Evolutionary conservation across 208 protist species (phyloP).

Genomic region (Naegleria gruberi): DNA sequence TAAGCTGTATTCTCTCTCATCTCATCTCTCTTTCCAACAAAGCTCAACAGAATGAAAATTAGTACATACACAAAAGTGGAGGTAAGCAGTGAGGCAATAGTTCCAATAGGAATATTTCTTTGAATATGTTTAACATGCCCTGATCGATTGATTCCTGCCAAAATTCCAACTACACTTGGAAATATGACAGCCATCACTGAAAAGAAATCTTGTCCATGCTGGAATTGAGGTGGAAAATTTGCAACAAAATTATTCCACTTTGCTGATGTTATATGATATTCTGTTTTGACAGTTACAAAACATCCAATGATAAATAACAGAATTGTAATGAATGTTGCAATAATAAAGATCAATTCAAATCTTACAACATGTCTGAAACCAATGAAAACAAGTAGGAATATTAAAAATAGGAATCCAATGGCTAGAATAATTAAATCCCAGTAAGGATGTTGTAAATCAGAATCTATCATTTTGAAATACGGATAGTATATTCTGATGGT

Average conservation of each 20-base stretch:
- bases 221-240: background rate
- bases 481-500: background rate
- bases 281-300: background rate
- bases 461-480: background rate
- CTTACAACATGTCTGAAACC: background rate
- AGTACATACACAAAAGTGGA: conserved; percentile 44
- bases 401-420: background rate
- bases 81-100: conserved; percentile 43
- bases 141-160: conserved; percentile 58
- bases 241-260: background rate
- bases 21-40: conserved; percentile 26
- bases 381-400: background rate
- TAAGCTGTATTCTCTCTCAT: conserved; percentile 37
- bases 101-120: conserved; percentile 53
- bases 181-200: conserved; percentile 55
- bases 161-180: conserved; percentile 59
- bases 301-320: background rate
- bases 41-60: conserved; percentile 39
- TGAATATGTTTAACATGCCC: conserved; percentile 53
- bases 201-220: conserved; percentile 35
- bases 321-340: background rate
- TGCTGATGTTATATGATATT: background rate
- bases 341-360: background rate
- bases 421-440: background rate
- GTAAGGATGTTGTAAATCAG: background rate